Conservation (phyloP, 176 grass and related monocot species). For the Lolium perenne region DNA sequence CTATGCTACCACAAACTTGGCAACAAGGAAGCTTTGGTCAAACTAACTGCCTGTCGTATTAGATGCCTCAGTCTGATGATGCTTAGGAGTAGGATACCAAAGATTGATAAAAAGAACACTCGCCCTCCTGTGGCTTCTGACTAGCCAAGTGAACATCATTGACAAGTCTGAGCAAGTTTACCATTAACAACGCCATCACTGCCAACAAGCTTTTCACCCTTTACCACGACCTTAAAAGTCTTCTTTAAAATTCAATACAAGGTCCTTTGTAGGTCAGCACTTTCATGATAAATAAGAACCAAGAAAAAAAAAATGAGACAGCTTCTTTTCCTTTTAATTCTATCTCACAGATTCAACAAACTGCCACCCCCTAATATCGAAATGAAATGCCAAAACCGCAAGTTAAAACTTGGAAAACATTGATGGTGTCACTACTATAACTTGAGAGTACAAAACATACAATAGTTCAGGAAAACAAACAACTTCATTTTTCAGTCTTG, state of each 20-base stretch:
- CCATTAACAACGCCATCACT: too few species aligned
- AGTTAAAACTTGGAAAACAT: background rate
- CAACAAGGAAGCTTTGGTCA: too few species aligned
- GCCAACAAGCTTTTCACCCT: too few species aligned
- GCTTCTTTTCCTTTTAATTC: background rate
- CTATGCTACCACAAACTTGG: too few species aligned
- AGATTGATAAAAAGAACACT: too few species aligned
- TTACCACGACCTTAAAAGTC: too few species aligned
- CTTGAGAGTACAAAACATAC: background rate
- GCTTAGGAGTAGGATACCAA: too few species aligned
- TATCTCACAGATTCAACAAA: background rate
- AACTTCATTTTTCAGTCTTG: slow-evolving; percentile 46
- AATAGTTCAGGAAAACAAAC: background rate
- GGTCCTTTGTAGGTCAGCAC: background rate
- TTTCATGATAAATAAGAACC: background rate
- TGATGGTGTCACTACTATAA: background rate
- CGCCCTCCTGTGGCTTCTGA: too few species aligned
- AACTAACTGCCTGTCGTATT: too few species aligned
- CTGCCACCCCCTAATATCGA: background rate
- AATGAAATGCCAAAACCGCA: background rate
- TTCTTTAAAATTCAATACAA: background rate
- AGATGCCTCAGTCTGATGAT: too few species aligned
- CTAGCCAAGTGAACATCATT: too few species aligned
- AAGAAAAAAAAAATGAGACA: background rate
- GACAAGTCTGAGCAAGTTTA: too few species aligned